Evolutionary conservation across 129 eudicot species (phyloP), one percentile per base, ranked within the genome.

Genomic region (Smallanthus sonchifolius): DNA sequence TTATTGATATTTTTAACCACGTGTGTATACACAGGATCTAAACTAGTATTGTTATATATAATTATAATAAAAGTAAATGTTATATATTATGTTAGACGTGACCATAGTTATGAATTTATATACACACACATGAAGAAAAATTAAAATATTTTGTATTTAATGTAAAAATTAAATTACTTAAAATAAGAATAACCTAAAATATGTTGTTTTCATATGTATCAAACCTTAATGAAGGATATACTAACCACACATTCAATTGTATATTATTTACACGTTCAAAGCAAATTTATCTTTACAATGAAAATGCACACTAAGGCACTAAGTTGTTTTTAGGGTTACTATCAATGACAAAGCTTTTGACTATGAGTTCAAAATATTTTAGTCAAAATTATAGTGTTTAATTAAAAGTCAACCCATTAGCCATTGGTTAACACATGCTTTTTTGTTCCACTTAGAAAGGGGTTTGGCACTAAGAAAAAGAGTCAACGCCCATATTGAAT

Each of bases 351-450:
- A 51, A 65, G 42, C 19, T 76, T 71, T 19, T 28, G 67, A 76
- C 67, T 54, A 5, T 14, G 70, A 47, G 62, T 42, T 55, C 10
- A 62, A 37, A 19, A 11, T 14, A 7, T 67, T 43, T 76, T n/a
- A 6, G 74, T 42, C 59, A 66, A 38, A 38, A 10, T 39, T 9
- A 16, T 13, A 73, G 4, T 47, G 16, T 61, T 71, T 16, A 32
- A 17, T n/a, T 38, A 16, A 2, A 72, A 51, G 82, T 64, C 78
- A 79, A 72, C 73, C 67, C 44, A 78, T 10, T 68, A 69, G 30
- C 55, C 16, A 69, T 69, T 24, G 54, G 62, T 63, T 70, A 52
- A 71, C n/a, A 15, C 77, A 70, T 59, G 45, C 59, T 70, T 78
- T 70, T 64, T 36, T 38, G 32, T 63, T 79, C 78, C 78, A 51